phyloP scores from a whole-genome alignment of 805 yeast genomes.

The Hanseniaspora valbyensis region DNA sequence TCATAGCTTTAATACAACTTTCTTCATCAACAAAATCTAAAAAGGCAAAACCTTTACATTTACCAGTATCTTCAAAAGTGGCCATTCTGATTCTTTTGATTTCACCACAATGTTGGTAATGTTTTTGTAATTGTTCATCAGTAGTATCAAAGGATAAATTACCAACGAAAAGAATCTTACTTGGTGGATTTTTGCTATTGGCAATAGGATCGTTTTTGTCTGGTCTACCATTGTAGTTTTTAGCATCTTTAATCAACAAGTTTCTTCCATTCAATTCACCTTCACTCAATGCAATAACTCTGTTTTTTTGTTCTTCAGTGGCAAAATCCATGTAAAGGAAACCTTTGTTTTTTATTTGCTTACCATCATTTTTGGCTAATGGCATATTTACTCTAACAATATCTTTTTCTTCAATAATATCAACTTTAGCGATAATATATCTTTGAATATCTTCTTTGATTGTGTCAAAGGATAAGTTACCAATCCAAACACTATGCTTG shows the following conservation, averaged over 20 bases:
- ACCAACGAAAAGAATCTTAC: conserved; percentile 82
- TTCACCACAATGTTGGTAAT: conserved; percentile 85
- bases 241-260: conserved; percentile 68
- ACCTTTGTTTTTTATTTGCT: conserved; percentile 53
- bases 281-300: conserved; percentile 63
- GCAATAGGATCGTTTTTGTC: conserved; percentile 37
- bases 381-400: conserved; percentile 75
- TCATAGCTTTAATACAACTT: conserved; percentile 74
- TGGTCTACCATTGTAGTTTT: conserved; percentile 83
- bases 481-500: conserved; percentile 82
- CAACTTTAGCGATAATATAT: conserved; percentile 53
- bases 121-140: conserved; percentile 61
- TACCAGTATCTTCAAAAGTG: conserved; percentile 92
- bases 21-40: conserved; percentile 71
- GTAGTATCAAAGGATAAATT: conserved; percentile 88
- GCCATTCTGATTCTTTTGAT: conserved; percentile 84
- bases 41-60: conserved; percentile 94
- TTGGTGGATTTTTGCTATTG: conserved; percentile 70
- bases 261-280: conserved; percentile 69
- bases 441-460: conserved; percentile 58
- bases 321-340: conserved; percentile 84
- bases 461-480: conserved; percentile 80
- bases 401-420: conserved; percentile 41
- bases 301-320: conserved; percentile 45
- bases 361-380: conserved; percentile 42